Evolutionary conservation across 78 protist species (phyloP).

Genomic region (Mantamonas sphyraenae): DNA sequence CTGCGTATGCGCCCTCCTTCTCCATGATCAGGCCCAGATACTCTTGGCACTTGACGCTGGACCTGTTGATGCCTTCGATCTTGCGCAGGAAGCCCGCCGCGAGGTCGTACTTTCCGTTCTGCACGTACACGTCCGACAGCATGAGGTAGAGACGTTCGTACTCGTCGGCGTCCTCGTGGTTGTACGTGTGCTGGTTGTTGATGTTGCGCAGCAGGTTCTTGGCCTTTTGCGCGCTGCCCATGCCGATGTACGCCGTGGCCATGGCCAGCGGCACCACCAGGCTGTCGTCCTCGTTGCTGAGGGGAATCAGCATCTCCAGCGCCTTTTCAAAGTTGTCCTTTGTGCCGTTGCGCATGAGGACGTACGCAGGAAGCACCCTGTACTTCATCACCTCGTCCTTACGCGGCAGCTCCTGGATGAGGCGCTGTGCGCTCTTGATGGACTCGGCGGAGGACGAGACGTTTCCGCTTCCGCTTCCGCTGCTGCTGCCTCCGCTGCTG

Average conservation of each 20-base stretch:
- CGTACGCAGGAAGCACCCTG: constrained; percentile 7
- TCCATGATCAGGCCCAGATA: constrained; percentile 53
- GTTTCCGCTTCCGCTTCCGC: background rate
- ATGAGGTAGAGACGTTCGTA: constrained; percentile 56
- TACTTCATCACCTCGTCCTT: background rate
- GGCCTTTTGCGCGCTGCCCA: constrained; percentile 55
- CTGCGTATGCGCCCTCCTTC: constrained; percentile 47
- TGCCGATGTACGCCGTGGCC: constrained; percentile 23
- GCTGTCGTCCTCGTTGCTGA: constrained; percentile 1
- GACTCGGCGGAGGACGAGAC: background rate
- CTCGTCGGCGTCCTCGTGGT: constrained; percentile 39
- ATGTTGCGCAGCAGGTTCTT: constrained; percentile 54
- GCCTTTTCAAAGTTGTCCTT: constrained; percentile 12
- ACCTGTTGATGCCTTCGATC: constrained; percentile 31
- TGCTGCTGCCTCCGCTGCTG: no score
- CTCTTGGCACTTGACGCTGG: constrained; percentile 60
- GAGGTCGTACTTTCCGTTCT: constrained; percentile 52
- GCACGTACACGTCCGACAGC: constrained; percentile 54
- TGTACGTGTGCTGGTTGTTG: constrained; percentile 31
- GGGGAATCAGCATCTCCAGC: background rate
- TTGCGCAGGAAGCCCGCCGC: constrained; percentile 49
- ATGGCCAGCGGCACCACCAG: constrained; percentile 11
- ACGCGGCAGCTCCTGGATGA: background rate
- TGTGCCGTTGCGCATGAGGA: background rate
- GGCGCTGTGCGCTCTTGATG: constrained; percentile 21